Base-by-base conservation (phyloP, 1,284 basidiomycete species). In the Peniophora sp. region DNA sequence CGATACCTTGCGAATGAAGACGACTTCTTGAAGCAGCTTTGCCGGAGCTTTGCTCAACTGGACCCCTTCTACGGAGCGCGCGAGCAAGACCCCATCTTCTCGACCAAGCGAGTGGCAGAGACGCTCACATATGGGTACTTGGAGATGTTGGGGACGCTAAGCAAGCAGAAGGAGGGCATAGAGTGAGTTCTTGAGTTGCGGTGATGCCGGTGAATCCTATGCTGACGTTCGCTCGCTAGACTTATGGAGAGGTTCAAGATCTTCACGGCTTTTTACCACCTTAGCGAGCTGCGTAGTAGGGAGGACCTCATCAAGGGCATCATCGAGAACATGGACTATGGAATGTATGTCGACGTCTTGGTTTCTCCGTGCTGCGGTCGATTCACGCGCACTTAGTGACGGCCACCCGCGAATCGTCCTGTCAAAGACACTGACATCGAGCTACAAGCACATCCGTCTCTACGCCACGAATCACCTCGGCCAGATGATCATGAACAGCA, bases 251-350 rank as follows among this genome's bases (percentile, higher is more conserved):
- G 90, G 60, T 88, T 89, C 68, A 92, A 90, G 61, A 79, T 97
- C 37, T 99, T 97, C 65, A 97, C 95, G 0, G 87, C 90, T 0
- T 91, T 99, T 63, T 97, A 99, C 61, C 92, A 94, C 60, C 70
- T 99, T 24, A 92, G 88, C 63, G 95, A 98, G 63, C 73, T 97
- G 47, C 77, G 87, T 32, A 89, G 88, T 64, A 77, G 97, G 35
- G 94, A 97, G 62, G 95, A 98, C 62, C 75, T 99, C 37, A 88
- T 95, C 55, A 89, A 86, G 60, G 85, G 85, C 10, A 91, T 97
- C 56, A 88, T 98, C 48, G 90, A 94, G 61, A 91, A 92, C 58
- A 74, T 98, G 43, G 93, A 98, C 68, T 96, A 95, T 61, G 79
- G 80, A 64, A 81, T 87, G 93, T 94, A 58, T 56, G 85, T 65